Evolutionary conservation across 1,284 basidiomycete genomes (phyloP).

Genomic region (Marasmius oreades): DNA sequence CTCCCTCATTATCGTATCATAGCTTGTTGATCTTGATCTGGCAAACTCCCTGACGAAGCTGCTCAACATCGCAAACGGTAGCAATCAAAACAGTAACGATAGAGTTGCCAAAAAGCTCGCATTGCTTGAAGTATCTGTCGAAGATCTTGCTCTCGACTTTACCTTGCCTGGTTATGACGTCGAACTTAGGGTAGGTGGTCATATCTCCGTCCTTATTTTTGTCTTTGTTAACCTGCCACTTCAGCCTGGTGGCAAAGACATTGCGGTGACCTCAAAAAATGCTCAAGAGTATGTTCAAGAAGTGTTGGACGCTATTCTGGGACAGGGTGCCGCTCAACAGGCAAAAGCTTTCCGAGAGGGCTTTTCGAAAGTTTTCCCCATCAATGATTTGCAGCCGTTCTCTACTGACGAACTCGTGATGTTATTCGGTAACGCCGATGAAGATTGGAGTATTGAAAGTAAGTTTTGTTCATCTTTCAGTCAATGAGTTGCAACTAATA

Average conservation of each 20-base stretch:
- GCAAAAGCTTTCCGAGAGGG: conserved; percentile 86
- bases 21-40: conserved; percentile 81
- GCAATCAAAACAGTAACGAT: conserved; percentile 38
- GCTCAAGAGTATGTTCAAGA: conserved; percentile 85
- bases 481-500: conserved; percentile 13
- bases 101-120: conserved; percentile 61
- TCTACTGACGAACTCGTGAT: conserved; percentile 91
- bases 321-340: conserved; percentile 70
- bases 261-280: conserved; percentile 81
- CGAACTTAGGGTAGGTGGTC: conserved; percentile 72
- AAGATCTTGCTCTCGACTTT: conserved; percentile 92
- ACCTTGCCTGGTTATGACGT: conserved; percentile 95
- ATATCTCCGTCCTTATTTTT: background rate
- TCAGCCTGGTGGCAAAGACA: conserved; percentile 75
- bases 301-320: conserved; percentile 80
- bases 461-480: conserved; percentile 28
- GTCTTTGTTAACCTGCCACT: conserved; percentile 6
- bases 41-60: conserved; percentile 86
- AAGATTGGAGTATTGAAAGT: conserved; percentile 93
- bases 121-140: conserved; percentile 66
- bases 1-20: conserved; percentile 10
- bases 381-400: conserved; percentile 88
- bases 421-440: conserved; percentile 92
- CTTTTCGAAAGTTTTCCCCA: conserved; percentile 93
- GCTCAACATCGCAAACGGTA: conserved; percentile 50